A percentile compares a stretch with the other conserved stretches of the same genome.
Evolutionary conservation across 2,329 filamentous ascomycete genomes (phyloP).

Genomic region (Teratosphaeriaceae sp.): DNA sequence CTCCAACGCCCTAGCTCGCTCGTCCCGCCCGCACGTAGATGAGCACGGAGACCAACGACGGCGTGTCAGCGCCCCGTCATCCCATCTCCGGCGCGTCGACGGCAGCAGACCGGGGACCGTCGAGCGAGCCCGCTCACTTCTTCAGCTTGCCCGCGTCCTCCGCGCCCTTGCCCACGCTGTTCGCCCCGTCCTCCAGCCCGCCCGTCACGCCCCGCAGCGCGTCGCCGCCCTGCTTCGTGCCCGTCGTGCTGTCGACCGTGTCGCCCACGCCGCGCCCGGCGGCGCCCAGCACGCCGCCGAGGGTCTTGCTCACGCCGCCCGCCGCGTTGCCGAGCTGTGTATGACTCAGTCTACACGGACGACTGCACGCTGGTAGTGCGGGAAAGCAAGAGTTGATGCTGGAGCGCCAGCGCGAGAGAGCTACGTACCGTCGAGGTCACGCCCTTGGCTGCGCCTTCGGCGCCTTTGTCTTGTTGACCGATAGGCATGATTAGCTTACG

Average conservation of each 20-base stretch:
- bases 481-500: too few relatives aligned
- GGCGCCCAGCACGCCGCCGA: constrained; percentile 47
- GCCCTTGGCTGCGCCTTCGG: constrained; percentile 25
- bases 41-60: too few relatives aligned
- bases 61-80: too few relatives aligned
- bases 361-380: too few relatives aligned
- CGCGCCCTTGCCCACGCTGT: constrained; percentile 37
- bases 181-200: constrained; percentile 39
- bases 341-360: background rate
- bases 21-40: too few relatives aligned
- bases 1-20: too few relatives aligned
- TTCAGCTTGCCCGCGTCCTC: constrained; percentile 43
- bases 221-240: constrained; percentile 37
- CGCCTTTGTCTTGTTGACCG: constrained; percentile 18
- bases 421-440: constrained; percentile 27
- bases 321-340: constrained; percentile 43
- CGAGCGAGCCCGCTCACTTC: constrained; percentile 19
- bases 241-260: constrained; percentile 41
- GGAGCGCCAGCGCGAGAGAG: background rate
- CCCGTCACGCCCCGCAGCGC: constrained; percentile 37
- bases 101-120: background rate
- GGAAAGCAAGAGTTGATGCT: too few relatives aligned
- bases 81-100: too few relatives aligned
- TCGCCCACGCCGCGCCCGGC: constrained; percentile 39
- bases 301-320: constrained; percentile 48